These are phyloP conservation scores for Colletotrichum navitas DNA, from an alignment of 2,329 filamentous ascomycete species.

Conservation along the genomic window DNA sequence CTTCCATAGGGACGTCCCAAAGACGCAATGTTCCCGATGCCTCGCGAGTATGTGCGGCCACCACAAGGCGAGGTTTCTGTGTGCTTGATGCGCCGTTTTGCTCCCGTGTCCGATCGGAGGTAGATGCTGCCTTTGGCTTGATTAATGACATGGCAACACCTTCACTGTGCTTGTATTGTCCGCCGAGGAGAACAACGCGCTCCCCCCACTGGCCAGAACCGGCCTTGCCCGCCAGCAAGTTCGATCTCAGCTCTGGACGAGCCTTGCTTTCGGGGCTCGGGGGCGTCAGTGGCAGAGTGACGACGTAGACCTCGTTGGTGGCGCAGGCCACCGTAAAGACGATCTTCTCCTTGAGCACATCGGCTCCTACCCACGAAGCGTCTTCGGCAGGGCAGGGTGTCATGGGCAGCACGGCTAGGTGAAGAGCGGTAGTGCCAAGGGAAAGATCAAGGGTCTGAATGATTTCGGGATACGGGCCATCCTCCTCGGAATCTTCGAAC, in stretches of 20 bases:
- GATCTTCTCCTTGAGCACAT: conserved; percentile 67
- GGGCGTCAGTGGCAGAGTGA: conserved; percentile 71
- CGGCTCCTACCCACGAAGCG: conserved; percentile 59
- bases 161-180: conserved; percentile 65
- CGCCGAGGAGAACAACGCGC: conserved; percentile 65
- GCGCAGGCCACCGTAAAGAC: conserved; percentile 72
- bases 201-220: conserved; percentile 76
- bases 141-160: conserved; percentile 68
- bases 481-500: conserved; percentile 67
- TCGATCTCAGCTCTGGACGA: conserved; percentile 64
- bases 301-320: conserved; percentile 67
- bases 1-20: conserved; percentile 68
- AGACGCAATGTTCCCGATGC: conserved; percentile 69
- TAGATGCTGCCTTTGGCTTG: conserved; percentile 52
- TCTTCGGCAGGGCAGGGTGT: conserved; percentile 63
- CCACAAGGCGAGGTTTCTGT: conserved; percentile 59
- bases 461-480: conserved; percentile 64
- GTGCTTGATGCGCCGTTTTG: conserved; percentile 19
- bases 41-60: conserved; percentile 71
- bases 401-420: conserved; percentile 69
- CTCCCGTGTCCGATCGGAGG: conserved; percentile 33
- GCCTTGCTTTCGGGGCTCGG: conserved; percentile 71
- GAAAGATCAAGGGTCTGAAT: conserved; percentile 72
- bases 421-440: conserved; percentile 66
- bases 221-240: conserved; percentile 65